A percentile compares a stretch with the other conserved stretches of the same genome.
These are phyloP conservation scores for Moniliella sp. DNA, from an alignment of 1,284 basidiomycete species.

Conservation along the genomic window DNA sequence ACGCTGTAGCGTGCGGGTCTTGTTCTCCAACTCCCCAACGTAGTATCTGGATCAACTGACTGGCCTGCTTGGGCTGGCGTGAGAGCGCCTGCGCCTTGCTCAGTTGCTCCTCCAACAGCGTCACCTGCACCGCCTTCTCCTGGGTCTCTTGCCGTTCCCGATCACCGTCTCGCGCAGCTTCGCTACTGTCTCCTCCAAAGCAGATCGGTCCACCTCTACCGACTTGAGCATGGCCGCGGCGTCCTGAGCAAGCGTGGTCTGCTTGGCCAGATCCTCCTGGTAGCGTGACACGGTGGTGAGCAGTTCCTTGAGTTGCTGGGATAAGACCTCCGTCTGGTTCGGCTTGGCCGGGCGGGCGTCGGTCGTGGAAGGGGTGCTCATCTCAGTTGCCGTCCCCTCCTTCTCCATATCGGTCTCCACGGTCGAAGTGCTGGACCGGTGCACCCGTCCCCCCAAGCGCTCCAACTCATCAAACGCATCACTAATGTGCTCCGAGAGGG, in stretches of 20 bases:
- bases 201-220: conserved; percentile 4
- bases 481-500: conserved; percentile 10
- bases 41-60: too few relatives aligned
- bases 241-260: background rate
- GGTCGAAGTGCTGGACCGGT: too few relatives aligned
- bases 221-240: conserved; percentile 2
- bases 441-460: background rate
- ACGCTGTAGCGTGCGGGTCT: too few relatives aligned
- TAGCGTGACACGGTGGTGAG: background rate
- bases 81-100: too few relatives aligned
- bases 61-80: too few relatives aligned
- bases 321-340: background rate
- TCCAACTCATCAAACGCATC: conserved; percentile 5
- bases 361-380: background rate
- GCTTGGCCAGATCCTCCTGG: too few relatives aligned
- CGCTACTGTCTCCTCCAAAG: conserved; percentile 5
- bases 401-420: too few relatives aligned
- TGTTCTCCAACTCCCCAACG: too few relatives aligned
- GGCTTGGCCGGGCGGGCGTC: conserved; percentile 1
- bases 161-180: background rate
- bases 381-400: too few relatives aligned
- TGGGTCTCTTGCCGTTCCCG: conserved; percentile 1
- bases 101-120: conserved; percentile 1
- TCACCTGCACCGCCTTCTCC: background rate
- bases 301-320: background rate